Conservation (phyloP, 768 basidiomycete species). For the Udeniomyces megalosporus region DNA sequence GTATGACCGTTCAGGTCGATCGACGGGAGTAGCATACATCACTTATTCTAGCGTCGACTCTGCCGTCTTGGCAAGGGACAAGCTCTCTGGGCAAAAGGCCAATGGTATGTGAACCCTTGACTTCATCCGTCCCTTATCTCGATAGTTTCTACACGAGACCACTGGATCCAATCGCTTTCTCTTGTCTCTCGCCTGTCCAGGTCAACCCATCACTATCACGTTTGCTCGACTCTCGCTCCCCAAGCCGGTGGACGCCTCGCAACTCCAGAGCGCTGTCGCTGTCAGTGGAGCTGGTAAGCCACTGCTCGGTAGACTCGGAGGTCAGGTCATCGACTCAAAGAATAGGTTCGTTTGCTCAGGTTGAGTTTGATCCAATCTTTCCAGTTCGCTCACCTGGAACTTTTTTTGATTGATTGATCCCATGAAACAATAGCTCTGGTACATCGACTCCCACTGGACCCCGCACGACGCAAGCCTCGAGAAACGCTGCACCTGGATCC, state of each 20-base stretch:
- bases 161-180: neutral
- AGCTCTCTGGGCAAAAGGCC: constrained; percentile 15
- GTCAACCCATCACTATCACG: constrained; percentile 10
- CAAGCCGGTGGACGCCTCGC: neutral
- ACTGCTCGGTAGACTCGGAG: constrained; percentile 10
- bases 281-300: neutral
- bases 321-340: neutral
- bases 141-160: neutral
- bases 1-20: constrained; percentile 18
- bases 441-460: neutral
- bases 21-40: constrained; percentile 10
- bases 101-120: neutral
- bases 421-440: neutral
- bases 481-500: neutral
- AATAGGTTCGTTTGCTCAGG: neutral
- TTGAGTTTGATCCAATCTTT: neutral
- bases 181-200: neutral
- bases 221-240: neutral
- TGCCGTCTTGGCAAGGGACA: constrained; percentile 8
- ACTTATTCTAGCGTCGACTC: constrained; percentile 3
- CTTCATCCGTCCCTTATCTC: neutral
- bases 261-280: neutral
- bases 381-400: neutral
- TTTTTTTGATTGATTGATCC: no score
- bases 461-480: neutral